Evolutionary conservation across 352 stramenopile species (phyloP).

Genomic region (Saprolegnia diclina): DNA sequence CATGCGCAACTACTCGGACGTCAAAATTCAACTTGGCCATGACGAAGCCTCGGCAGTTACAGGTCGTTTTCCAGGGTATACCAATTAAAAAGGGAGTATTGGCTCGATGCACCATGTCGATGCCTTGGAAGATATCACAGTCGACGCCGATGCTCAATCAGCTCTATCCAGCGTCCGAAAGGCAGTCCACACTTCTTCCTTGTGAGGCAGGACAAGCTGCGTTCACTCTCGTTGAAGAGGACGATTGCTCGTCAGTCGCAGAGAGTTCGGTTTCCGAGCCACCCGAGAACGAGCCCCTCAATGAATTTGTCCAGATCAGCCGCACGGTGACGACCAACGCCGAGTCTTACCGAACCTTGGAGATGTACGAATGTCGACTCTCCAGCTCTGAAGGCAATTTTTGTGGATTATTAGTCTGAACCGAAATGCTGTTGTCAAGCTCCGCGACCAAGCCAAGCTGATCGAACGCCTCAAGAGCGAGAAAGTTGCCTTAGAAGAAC

Average conservation of each 20-base stretch:
- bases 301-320: constrained; percentile 6
- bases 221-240: no score
- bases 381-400: no score
- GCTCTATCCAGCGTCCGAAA: neutral
- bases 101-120: neutral
- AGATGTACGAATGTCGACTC: neutral
- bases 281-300: neutral
- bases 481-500: constrained; percentile 40
- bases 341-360: constrained; percentile 13
- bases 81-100: neutral
- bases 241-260: no score
- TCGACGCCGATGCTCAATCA: neutral
- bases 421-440: constrained; percentile 28
- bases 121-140: neutral
- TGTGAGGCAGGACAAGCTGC: neutral
- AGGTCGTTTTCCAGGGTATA: neutral
- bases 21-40: neutral
- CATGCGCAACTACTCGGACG: neutral
- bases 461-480: constrained; percentile 42
- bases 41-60: neutral
- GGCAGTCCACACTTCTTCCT: neutral
- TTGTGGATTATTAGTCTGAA: no score
- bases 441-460: constrained; percentile 52
- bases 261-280: no score
- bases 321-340: neutral